Evolutionary conservation across 139 green algal species (phyloP).

Genomic region (Chlorella sp.): DNA sequence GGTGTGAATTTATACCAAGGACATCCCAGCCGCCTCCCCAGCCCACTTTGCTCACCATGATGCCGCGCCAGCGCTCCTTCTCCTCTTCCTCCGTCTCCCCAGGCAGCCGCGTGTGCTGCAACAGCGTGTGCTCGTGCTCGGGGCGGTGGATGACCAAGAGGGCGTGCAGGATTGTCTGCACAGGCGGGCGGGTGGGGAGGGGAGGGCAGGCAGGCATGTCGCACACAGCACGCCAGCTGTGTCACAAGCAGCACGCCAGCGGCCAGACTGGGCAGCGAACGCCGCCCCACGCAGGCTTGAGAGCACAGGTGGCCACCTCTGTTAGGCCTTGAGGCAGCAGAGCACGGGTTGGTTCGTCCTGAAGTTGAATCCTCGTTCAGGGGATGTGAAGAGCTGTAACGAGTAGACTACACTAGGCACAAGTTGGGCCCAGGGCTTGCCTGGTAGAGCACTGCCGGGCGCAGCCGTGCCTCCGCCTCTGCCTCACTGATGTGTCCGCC

Average conservation of each 20-base stretch:
- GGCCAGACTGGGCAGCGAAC: not conserved
- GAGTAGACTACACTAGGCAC: too few relatives aligned
- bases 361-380: too few relatives aligned
- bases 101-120: not conserved
- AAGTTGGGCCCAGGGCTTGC: too few relatives aligned
- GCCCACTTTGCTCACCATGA: not conserved
- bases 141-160: constrained; percentile 6
- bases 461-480: not conserved
- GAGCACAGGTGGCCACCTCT: too few relatives aligned
- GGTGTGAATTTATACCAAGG: too few relatives aligned
- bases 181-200: not conserved
- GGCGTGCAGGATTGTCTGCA: constrained; percentile 10
- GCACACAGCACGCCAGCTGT: too few relatives aligned
- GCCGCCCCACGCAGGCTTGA: not conserved
- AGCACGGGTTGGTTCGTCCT: too few relatives aligned
- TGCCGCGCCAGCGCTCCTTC: not conserved
- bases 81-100: constrained; percentile 12
- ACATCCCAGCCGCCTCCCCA: too few relatives aligned
- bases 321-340: too few relatives aligned
- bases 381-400: too few relatives aligned
- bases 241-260: too few relatives aligned
- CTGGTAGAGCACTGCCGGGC: not conserved
- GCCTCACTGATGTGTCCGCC: not conserved
- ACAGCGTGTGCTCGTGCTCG: not conserved
- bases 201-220: not conserved